phyloP scores from a whole-genome alignment of 2,329 filamentous ascomycete species.

The Aphanocladium album region DNA sequence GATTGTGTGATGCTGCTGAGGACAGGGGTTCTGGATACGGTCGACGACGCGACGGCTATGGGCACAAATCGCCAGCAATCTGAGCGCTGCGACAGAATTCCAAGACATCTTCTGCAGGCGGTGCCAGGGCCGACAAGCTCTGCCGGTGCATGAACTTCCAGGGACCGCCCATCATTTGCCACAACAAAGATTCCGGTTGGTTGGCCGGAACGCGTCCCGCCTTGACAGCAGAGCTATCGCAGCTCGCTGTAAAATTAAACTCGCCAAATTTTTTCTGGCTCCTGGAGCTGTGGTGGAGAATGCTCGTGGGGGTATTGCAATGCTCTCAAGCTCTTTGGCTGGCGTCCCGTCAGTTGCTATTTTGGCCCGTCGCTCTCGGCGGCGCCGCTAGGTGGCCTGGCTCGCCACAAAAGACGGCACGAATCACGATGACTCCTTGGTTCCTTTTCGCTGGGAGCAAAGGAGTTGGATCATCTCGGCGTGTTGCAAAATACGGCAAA shows the following conservation, averaged over 20 bases:
- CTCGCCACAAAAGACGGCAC: background rate
- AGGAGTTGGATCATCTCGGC: background rate
- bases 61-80: constrained; percentile 1
- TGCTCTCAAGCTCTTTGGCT: background rate
- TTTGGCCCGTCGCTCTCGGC: background rate
- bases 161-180: background rate
- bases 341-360: background rate
- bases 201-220: background rate
- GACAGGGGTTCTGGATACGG: background rate
- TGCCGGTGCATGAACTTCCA: background rate
- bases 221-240: background rate
- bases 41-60: background rate
- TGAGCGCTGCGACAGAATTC: background rate
- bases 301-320: background rate
- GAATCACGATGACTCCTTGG: background rate
- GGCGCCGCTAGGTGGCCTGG: background rate
- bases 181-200: background rate
- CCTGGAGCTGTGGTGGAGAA: background rate
- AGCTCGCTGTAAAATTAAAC: constrained; percentile 1
- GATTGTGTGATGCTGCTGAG: background rate
- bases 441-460: background rate
- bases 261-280: background rate
- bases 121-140: background rate
- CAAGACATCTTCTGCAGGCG: background rate
- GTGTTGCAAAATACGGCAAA: background rate